Conservation (phyloP, 179 eudicot species). For the Heliamphora pulchella region DNA sequence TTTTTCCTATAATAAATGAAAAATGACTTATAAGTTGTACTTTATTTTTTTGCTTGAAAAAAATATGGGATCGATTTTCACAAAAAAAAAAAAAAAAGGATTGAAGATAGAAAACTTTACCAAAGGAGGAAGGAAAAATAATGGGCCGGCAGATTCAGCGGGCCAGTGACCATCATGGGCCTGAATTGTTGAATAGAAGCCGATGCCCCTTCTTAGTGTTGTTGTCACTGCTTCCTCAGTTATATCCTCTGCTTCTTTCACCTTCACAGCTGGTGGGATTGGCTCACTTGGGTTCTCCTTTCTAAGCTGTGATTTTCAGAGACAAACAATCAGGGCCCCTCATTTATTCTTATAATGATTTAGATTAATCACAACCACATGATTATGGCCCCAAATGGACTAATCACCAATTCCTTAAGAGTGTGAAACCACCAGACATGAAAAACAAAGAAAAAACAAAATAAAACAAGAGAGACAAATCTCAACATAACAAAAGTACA, state of each 20-base stretch:
- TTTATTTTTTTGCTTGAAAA: too few relatives aligned
- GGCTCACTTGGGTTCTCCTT: slow-evolving; percentile 34
- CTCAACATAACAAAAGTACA: too few relatives aligned
- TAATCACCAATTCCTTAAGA: not conserved
- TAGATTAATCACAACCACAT: slow-evolving; percentile 6
- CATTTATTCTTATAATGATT: not conserved
- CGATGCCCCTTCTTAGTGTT: slow-evolving; percentile 38
- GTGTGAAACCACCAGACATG: not conserved
- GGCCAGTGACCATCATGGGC: slow-evolving; percentile 83
- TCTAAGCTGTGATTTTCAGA: slow-evolving; percentile 27
- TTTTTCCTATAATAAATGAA: too few relatives aligned
- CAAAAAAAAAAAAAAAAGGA: too few relatives aligned
- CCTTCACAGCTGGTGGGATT: slow-evolving; percentile 25
- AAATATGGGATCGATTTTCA: too few relatives aligned
- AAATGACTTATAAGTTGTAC: too few relatives aligned
- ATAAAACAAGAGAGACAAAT: too few relatives aligned
- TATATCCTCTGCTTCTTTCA: slow-evolving; percentile 28
- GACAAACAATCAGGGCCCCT: not conserved
- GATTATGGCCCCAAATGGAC: not conserved
- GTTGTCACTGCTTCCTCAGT: slow-evolving; percentile 38
- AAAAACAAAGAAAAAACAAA: too few relatives aligned
- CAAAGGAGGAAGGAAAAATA: slow-evolving; percentile 54
- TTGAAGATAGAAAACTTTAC: slow-evolving; percentile 18
- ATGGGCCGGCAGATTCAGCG: slow-evolving; percentile 52
- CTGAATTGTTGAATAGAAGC: slow-evolving; percentile 46